phyloP scores from a whole-genome alignment of 352 stramenopile genomes.

The Globisporangium mamillatum region DNA sequence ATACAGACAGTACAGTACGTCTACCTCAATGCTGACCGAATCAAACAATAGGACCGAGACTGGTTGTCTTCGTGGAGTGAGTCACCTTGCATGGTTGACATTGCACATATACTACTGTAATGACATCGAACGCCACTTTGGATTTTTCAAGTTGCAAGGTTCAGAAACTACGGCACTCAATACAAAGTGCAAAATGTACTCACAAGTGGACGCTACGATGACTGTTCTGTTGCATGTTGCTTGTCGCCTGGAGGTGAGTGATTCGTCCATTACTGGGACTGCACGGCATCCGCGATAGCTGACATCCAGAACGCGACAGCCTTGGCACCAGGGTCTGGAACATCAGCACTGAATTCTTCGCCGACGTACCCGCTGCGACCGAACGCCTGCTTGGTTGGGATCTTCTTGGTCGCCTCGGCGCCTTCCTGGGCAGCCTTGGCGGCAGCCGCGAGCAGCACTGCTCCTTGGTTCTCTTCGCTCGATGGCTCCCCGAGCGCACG shows the following conservation, averaged over 20 bases:
- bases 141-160: not conserved
- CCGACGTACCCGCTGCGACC: slow-evolving; percentile 88
- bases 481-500: slow-evolving; percentile 34
- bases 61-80: not conserved
- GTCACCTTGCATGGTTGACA: not conserved
- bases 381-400: slow-evolving; percentile 76
- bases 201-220: not conserved
- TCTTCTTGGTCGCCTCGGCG: slow-evolving; percentile 89
- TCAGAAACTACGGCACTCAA: not conserved
- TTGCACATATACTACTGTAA: too few species aligned
- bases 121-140: not conserved
- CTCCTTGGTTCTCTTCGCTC: slow-evolving; percentile 18
- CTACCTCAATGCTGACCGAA: not conserved
- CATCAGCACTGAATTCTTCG: slow-evolving; percentile 76
- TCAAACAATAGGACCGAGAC: not conserved
- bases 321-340: slow-evolving; percentile 93
- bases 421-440: slow-evolving; percentile 78
- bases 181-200: not conserved
- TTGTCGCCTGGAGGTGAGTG: not conserved
- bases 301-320: slow-evolving; percentile 91
- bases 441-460: slow-evolving; percentile 40
- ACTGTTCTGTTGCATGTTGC: not conserved
- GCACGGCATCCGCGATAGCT: slow-evolving; percentile 46
- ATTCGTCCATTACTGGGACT: slow-evolving; percentile 18
- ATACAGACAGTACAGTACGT: not conserved